Percentiles rank a stretch among this genome's conserved stretches.
Conservation (phyloP, 1,139 yeast species). For the Hanseniaspora sp. region DNA sequence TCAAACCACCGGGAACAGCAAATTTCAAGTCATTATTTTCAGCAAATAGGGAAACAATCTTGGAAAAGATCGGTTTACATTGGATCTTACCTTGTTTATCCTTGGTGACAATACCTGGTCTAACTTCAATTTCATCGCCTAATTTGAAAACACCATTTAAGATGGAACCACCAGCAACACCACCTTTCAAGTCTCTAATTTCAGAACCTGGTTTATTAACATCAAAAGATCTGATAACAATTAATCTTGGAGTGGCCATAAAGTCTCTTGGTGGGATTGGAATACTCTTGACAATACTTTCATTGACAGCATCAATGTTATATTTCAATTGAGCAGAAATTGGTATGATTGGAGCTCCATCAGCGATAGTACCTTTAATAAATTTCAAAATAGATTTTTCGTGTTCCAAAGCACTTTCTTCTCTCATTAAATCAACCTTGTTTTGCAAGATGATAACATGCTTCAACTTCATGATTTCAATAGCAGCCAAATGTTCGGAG, state of each 20-base stretch:
- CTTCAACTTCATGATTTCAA: constrained; percentile 95
- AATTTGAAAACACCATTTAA: constrained; percentile 91
- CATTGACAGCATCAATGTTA: constrained; percentile 96
- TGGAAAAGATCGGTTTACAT: constrained; percentile 91
- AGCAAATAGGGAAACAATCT: constrained; percentile 87
- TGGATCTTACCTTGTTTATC: constrained; percentile 86
- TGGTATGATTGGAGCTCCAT: constrained; percentile 97
- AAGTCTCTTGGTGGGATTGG: constrained; percentile 97
- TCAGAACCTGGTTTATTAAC: constrained; percentile 99
- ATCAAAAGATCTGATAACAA: constrained; percentile 96
- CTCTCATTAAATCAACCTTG: constrained; percentile 97
- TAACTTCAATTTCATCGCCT: constrained; percentile 96
- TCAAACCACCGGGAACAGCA: constrained; percentile 99
- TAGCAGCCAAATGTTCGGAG: constrained; percentile 97
- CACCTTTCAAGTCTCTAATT: constrained; percentile 94
- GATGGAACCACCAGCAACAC: constrained; percentile 99
- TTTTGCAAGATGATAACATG: constrained; percentile 94
- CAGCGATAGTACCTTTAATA: constrained; percentile 96
- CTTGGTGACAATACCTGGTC: constrained; percentile 97
- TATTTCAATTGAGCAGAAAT: constrained; percentile 97
- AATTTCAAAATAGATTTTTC: constrained; percentile 83
- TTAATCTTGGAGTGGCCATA: constrained; percentile 82
- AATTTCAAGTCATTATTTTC: constrained; percentile 95
- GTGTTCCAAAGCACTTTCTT: constrained; percentile 92
- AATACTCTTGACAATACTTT: constrained; percentile 85